Evolutionary conservation across 768 basidiomycete species (phyloP).

Genomic region (Tylopilus vinaceipallidus): DNA sequence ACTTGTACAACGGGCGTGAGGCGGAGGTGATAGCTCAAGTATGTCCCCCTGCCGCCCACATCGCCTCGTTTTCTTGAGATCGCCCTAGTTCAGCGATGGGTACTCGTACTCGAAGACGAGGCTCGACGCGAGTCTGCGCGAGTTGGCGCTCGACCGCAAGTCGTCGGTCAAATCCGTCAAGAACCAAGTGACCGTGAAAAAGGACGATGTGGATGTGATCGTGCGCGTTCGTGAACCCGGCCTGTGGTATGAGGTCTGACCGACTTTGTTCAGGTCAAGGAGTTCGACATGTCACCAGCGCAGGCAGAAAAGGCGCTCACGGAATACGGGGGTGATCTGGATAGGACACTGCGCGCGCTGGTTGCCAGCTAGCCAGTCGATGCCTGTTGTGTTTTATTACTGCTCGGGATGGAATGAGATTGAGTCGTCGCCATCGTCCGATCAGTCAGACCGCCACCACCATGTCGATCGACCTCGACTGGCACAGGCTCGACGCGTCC

Average conservation of each 20-base stretch:
- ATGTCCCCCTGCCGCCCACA: background rate
- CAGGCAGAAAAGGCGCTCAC: conserved; percentile 32
- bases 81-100: conserved; percentile 50
- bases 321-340: conserved; percentile 31
- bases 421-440: background rate
- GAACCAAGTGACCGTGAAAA: conserved; percentile 18
- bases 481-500: conserved; percentile 75
- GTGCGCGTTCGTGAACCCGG: conserved; percentile 15
- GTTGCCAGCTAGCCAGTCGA: conserved; percentile 22
- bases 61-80: conserved; percentile 32
- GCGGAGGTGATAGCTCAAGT: conserved; percentile 31
- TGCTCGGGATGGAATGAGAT: too few species aligned
- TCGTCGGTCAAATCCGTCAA: conserved; percentile 52
- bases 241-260: conserved; percentile 1
- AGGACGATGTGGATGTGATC: conserved; percentile 29
- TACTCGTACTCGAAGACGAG: conserved; percentile 40
- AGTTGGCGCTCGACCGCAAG: conserved; percentile 47
- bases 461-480: conserved; percentile 97
- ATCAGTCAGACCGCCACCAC: background rate
- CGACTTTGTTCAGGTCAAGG: conserved; percentile 26
- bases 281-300: conserved; percentile 27
- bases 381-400: too few species aligned
- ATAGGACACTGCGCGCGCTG: conserved; percentile 26
- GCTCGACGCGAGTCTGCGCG: conserved; percentile 43
- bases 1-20: conserved; percentile 29